A percentile compares a stretch with the other conserved stretches of the same genome.
phyloP scores from a whole-genome alignment of 345 rosid genomes.

The Lepidium sativum region DNA sequence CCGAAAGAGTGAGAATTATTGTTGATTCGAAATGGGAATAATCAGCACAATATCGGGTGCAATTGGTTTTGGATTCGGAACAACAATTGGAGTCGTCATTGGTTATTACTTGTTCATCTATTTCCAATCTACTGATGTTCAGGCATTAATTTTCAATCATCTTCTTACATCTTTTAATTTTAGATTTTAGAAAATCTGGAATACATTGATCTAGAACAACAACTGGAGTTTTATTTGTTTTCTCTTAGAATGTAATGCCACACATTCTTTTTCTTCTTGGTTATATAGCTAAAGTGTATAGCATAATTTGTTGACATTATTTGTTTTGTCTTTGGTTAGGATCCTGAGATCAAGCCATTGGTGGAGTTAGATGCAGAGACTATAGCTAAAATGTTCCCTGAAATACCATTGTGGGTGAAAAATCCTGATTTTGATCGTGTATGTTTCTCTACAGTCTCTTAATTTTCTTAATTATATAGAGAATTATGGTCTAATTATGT shows the following conservation, averaged over 20 bases:
- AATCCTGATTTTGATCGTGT: slow-evolving; percentile 96
- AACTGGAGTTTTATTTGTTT: too few relatives aligned
- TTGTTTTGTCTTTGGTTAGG: slow-evolving; percentile 32
- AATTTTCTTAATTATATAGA: background rate
- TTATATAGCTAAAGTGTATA: too few relatives aligned
- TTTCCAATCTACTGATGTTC: slow-evolving; percentile 55
- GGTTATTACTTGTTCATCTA: slow-evolving; percentile 80
- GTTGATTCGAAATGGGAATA: slow-evolving; percentile 49
- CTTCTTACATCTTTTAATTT: background rate
- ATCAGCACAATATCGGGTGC: slow-evolving; percentile 51
- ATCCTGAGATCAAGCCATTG: slow-evolving; percentile 65
- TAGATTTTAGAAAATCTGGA: too few relatives aligned
- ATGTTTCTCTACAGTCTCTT: slow-evolving; percentile 22
- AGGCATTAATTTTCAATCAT: slow-evolving; percentile 39
- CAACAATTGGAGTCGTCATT: slow-evolving; percentile 53
- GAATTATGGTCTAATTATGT: background rate
- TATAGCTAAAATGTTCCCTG: slow-evolving; percentile 62
- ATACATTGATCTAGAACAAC: too few relatives aligned
- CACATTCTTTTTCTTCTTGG: too few relatives aligned
- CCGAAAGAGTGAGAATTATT: slow-evolving; percentile 2
- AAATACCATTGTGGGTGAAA: slow-evolving; percentile 92
- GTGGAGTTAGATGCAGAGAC: slow-evolving; percentile 62
- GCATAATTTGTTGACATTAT: slow-evolving; percentile 1
- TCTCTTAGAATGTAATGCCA: too few relatives aligned
- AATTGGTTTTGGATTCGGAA: slow-evolving; percentile 74